These are phyloP conservation scores for Penicillium pancosmium DNA, from an alignment of 495 filamentous ascomycete genomes.

Conservation along the genomic window DNA sequence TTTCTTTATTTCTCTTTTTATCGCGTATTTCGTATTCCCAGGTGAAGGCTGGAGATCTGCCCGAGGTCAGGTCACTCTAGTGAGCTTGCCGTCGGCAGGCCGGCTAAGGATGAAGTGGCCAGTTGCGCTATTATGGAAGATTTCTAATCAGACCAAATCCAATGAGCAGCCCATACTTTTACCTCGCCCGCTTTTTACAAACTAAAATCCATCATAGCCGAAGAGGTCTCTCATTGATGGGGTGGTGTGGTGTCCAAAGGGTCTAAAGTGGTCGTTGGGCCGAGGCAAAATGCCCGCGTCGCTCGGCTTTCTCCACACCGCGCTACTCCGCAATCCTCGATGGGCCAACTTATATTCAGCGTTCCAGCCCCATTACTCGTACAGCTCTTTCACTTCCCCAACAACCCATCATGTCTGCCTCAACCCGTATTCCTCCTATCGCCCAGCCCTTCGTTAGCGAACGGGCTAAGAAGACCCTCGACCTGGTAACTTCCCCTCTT, in stretches of 20 bases:
- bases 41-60: slow-evolving; percentile 17
- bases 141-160: neutral
- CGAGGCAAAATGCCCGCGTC: slow-evolving; percentile 29
- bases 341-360: slow-evolving; percentile 26
- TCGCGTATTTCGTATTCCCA: neutral
- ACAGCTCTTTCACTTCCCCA: neutral
- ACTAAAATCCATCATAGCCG: neutral
- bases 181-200: neutral
- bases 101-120: slow-evolving; percentile 1
- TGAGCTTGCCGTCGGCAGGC: neutral
- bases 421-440: slow-evolving; percentile 66
- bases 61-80: slow-evolving; percentile 17
- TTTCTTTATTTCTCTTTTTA: neutral
- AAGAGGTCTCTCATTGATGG: neutral
- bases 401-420: slow-evolving; percentile 54
- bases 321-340: slow-evolving; percentile 31
- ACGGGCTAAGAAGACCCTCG: slow-evolving; percentile 72
- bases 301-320: slow-evolving; percentile 33
- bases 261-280: slow-evolving; percentile 14
- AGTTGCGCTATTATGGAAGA: neutral
- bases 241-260: neutral
- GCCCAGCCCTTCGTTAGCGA: slow-evolving; percentile 75
- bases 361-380: neutral
- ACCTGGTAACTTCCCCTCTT: slow-evolving; percentile 50
- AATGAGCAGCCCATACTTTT: too few species aligned